These are phyloP conservation scores for Talaromyces thailandensis DNA, from an alignment of 495 filamentous ascomycete genomes.

Conservation along the genomic window DNA sequence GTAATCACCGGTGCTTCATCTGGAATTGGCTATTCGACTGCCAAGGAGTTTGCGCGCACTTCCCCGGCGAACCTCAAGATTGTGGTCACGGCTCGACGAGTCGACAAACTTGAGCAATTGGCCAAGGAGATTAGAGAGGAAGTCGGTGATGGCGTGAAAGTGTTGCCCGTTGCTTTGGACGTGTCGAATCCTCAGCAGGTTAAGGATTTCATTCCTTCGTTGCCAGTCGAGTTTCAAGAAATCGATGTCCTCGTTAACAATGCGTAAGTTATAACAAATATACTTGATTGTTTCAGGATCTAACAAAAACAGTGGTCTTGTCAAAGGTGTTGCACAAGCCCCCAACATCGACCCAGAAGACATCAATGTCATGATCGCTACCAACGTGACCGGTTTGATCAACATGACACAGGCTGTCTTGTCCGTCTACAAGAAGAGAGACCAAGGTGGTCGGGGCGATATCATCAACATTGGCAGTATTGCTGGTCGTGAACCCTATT, in stretches of 20 bases:
- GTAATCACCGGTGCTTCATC: constrained; percentile 90
- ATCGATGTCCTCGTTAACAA: constrained; percentile 95
- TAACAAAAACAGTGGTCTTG: constrained; percentile 55
- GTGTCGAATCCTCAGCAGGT: constrained; percentile 76
- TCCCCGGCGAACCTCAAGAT: constrained; percentile 73
- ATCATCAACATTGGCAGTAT: constrained; percentile 97
- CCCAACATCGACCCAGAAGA: constrained; percentile 77
- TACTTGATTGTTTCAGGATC: background rate
- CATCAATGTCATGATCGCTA: constrained; percentile 79
- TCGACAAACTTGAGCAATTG: constrained; percentile 68
- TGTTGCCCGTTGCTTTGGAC: constrained; percentile 76
- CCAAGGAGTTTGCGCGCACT: constrained; percentile 86
- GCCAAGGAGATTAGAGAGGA: constrained; percentile 70
- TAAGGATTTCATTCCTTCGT: constrained; percentile 55
- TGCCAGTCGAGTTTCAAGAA: constrained; percentile 78
- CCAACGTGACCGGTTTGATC: constrained; percentile 91
- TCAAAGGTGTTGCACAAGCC: constrained; percentile 80
- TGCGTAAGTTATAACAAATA: constrained; percentile 54
- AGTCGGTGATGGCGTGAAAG: constrained; percentile 72
- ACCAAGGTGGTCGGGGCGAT: constrained; percentile 74
- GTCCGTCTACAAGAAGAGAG: constrained; percentile 70
- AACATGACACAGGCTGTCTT: constrained; percentile 94
- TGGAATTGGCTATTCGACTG: constrained; percentile 80
- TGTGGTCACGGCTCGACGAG: constrained; percentile 75
- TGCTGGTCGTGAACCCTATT: constrained; percentile 83